phyloP scores from a whole-genome alignment of 805 yeast species.

The Candida germanica region DNA sequence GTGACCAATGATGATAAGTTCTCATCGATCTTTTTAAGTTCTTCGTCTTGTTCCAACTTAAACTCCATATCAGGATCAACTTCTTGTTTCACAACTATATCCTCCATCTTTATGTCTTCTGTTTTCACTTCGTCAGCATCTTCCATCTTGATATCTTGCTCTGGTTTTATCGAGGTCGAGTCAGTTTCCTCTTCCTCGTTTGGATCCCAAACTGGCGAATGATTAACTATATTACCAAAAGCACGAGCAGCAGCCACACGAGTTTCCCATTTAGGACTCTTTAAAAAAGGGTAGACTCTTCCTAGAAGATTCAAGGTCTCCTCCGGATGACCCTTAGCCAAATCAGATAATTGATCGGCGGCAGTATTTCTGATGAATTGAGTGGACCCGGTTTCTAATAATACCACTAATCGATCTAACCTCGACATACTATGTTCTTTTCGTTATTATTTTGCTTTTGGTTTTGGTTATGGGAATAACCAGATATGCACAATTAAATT shows the following conservation, averaged over 20 bases:
- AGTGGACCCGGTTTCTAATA: constrained; percentile 91
- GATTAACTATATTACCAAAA: constrained; percentile 84
- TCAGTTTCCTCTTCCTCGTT: constrained; percentile 38
- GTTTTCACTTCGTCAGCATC: constrained; percentile 19
- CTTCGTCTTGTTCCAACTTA: constrained; percentile 42
- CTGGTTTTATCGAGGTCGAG: background rate
- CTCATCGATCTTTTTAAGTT: constrained; percentile 38
- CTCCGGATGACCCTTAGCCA: constrained; percentile 93
- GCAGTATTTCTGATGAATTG: constrained; percentile 92
- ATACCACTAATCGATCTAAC: constrained; percentile 53
- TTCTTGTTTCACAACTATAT: constrained; percentile 15
- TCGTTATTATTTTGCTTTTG: no score
- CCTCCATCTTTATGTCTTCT: constrained; percentile 6
- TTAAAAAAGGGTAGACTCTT: constrained; percentile 85
- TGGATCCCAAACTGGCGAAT: constrained; percentile 84
- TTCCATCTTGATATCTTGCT: constrained; percentile 15
- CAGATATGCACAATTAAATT: no score
- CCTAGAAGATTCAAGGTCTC: constrained; percentile 80
- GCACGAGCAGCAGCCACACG: constrained; percentile 93
- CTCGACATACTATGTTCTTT: constrained; percentile 50
- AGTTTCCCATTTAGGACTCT: constrained; percentile 90
- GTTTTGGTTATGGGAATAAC: background rate
- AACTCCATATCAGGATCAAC: constrained; percentile 17
- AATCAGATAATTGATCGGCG: constrained; percentile 92
- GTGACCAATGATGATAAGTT: constrained; percentile 40